Evolutionary conservation across 2,329 filamentous ascomycete genomes (phyloP), one percentile per base, ranked within the genome.

Genomic region (Botrytis porri): DNA sequence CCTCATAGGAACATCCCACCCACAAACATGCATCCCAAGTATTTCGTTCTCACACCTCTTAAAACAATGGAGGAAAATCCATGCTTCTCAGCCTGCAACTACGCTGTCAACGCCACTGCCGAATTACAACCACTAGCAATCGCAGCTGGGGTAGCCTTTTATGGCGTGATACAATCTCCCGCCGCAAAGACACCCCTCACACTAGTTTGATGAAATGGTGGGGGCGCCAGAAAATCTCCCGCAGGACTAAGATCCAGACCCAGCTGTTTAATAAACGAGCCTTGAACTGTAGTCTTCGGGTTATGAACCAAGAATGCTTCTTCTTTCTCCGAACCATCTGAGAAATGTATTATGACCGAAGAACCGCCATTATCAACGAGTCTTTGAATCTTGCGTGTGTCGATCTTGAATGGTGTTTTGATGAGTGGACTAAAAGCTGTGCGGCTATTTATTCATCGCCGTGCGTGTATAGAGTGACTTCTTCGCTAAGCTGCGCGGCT

Each of bases 151-250:
- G 41, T 66, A 37, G 41, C 64, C 43, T 66, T 66, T 85, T 41
- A 51, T 4, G 29, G 51, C 5, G 51, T 51, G 20, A 63, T 45
- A 54, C 63, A 72, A 41, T 90, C 88, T 0, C 88, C 88, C 0
- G 82, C 85, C 0, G 86, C 87, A 80, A 86, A 88, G 4, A 86
- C 84, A 0, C 87, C 88, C 2, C 80, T 79, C 0, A 87, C 82
- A 67, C 79, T 86, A 3, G 87, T 87, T 77, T 84, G 81, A 45
- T 84, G 81, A 76, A 88, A 86, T 48, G 86, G 86, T 5, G 78
- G 76, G n/a, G 80, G 79, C 0, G 80, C 79, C 71, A 84, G 81
- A 32, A 88, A 82, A 43, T 86, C 84, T 0, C 85, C 86, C 22
- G 77, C 78, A 0, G 81, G 79, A 22, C 80, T 79, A 14, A 81